phyloP scores from a whole-genome alignment of 164 flowering plant species.

The Aristolochia contorta region DNA sequence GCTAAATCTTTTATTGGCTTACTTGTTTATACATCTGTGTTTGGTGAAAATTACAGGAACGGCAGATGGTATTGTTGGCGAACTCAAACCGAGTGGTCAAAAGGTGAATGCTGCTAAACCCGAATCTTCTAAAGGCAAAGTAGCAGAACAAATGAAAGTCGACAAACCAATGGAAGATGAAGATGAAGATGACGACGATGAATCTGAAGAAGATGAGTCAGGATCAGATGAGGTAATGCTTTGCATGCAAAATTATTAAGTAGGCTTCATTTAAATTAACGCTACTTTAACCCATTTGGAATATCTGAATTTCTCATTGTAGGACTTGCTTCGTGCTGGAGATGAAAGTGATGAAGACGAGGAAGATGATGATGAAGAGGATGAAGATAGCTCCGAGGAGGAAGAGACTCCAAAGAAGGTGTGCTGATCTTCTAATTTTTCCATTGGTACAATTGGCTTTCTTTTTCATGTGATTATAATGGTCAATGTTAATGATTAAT shows the following conservation, averaged over 20 bases:
- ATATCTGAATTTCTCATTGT: background rate
- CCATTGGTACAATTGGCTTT: no score
- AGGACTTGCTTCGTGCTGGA: constrained; percentile 14
- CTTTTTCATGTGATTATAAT: no score
- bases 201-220: constrained; percentile 23
- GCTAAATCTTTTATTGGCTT: background rate
- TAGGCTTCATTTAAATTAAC: background rate
- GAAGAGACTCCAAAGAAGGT: constrained; percentile 58
- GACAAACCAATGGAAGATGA: constrained; percentile 16
- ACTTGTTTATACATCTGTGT: background rate
- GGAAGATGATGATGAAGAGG: constrained; percentile 18
- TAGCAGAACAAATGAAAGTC: constrained; percentile 23
- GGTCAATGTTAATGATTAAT: background rate
- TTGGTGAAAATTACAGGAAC: constrained; percentile 20
- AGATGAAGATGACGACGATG: constrained; percentile 18
- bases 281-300: background rate
- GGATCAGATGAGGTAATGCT: constrained; percentile 8
- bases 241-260: background rate
- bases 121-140: constrained; percentile 17
- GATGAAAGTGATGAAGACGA: constrained; percentile 20
- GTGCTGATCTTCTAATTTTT: no score
- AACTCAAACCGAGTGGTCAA: constrained; percentile 15
- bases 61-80: constrained; percentile 11
- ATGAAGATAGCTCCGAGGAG: constrained; percentile 20
- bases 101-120: constrained; percentile 19